Evolutionary conservation across 2,329 filamentous ascomycete species (phyloP).

Genomic region (Epichloe festucae): DNA sequence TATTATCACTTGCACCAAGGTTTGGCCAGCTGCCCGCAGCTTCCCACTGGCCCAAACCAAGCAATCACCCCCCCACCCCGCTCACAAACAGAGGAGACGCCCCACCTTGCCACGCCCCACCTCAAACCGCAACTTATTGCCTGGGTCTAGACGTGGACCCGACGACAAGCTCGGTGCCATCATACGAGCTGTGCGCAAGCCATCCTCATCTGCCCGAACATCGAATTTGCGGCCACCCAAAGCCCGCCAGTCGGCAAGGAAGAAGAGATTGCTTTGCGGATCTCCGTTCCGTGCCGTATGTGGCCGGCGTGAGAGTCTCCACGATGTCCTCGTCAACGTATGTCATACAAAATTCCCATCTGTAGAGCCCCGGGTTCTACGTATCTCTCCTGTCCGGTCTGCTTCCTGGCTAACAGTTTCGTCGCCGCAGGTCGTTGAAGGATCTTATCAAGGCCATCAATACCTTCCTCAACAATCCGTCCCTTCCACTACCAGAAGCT

Average conservation of each 20-base stretch:
- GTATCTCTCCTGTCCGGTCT: slow-evolving; percentile 1
- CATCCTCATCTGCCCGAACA: neutral
- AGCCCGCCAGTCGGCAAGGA: neutral
- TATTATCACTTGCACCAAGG: too few species aligned
- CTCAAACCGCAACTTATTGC: too few species aligned
- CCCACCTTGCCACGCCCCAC: too few species aligned
- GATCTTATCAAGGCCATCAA: slow-evolving; percentile 47
- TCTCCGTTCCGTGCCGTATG: neutral
- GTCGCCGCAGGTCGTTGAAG: slow-evolving; percentile 37
- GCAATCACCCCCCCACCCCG: too few species aligned
- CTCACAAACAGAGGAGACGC: too few species aligned
- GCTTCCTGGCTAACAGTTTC: slow-evolving; percentile 10
- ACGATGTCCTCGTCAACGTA: slow-evolving; percentile 16
- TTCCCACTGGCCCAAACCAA: too few species aligned
- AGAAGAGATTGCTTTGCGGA: neutral
- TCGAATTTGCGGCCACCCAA: neutral
- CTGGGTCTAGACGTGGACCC: too few species aligned
- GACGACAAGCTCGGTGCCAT: too few species aligned
- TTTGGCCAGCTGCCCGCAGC: too few species aligned
- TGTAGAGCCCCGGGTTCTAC: neutral
- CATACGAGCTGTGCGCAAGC: too few species aligned
- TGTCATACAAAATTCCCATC: slow-evolving; percentile 5
- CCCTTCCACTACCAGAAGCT: slow-evolving; percentile 52
- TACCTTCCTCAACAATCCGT: slow-evolving; percentile 33
- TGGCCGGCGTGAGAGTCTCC: slow-evolving; percentile 1